Conservation (phyloP, 2,329 filamentous ascomycete species). For the Alternaria longipes region DNA sequence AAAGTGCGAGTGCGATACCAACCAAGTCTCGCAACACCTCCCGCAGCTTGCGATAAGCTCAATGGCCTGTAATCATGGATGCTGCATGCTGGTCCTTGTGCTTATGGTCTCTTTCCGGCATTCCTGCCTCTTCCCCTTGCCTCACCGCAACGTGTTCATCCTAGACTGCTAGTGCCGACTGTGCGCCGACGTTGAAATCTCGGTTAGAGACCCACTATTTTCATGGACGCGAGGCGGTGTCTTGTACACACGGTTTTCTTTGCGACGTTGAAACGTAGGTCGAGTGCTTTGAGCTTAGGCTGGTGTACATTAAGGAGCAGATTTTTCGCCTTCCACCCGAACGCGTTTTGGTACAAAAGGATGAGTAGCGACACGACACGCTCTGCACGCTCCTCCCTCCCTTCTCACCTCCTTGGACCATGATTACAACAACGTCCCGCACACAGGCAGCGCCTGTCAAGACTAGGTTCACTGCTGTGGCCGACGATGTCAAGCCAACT, state of each 20-base stretch:
- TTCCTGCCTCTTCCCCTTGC: constrained; percentile 3
- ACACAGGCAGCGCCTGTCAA: constrained; percentile 22
- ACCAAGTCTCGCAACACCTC: not conserved
- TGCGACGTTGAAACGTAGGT: constrained; percentile 33
- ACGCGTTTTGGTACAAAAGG: constrained; percentile 4
- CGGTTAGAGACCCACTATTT: constrained; percentile 31
- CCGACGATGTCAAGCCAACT: constrained; percentile 19
- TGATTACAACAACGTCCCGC: constrained; percentile 29
- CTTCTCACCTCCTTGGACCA: constrained; percentile 17
- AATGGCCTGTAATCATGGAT: not conserved
- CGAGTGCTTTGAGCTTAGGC: constrained; percentile 31
- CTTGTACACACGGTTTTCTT: constrained; percentile 24
- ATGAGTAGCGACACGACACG: not conserved
- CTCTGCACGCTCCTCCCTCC: constrained; percentile 7
- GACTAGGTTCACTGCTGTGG: constrained; percentile 29
- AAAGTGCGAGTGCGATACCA: not conserved
- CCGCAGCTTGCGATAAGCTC: not conserved
- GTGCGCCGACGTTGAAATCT: constrained; percentile 35
- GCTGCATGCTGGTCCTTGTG: not conserved
- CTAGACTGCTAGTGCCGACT: constrained; percentile 26
- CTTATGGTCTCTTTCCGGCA: not conserved
- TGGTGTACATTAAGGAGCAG: constrained; percentile 7
- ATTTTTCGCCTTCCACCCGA: constrained; percentile 1
- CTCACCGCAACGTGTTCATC: constrained; percentile 21
- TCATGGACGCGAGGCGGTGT: constrained; percentile 35